Base-by-base conservation (phyloP, 2,329 filamentous ascomycete species). In the Thermothelomyces thermophilus region DNA sequence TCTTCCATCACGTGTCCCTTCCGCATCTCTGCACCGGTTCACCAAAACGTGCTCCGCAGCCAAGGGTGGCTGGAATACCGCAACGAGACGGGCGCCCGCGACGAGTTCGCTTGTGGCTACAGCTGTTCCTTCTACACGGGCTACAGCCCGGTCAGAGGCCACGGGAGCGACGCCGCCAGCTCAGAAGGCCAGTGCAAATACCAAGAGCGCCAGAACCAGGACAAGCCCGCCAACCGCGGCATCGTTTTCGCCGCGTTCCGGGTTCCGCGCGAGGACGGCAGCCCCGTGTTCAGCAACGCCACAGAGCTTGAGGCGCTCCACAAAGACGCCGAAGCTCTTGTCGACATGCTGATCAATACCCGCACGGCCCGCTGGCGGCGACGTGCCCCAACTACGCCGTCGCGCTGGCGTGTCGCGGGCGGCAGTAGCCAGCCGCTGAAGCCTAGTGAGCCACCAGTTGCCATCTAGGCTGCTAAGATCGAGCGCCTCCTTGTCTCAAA, bases 221-320 rank as follows among this genome's bases (percentile, higher is more conserved):
- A 33, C 30, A 39, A 37, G 10, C 36, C 36, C 0, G 31, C 51
- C 33, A 72, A 78, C 56, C 69, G 74, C 28, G 77, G 76, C 40
- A 74, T 80, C 50, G 72, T 80, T 5, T 80, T 80, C 48, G 76
- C 76, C 1, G 77, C 75, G 0, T 80, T 79, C 56, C 69, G 75
- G 19, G 73, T 73, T 53, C 73, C 74, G 14, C 65, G 67, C 36
- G 61, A 60, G 7, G 70, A 69, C 20, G 66, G 66, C 14, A 62
- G 60, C 26, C 64, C 66, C 35, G 60, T 66, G 11, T 64, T 63
- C 11, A 67, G 67, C 41, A 64, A 62, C 49, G 60, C 65, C 10
- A 64, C 64, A 7, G 73, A 77, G 56, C 69, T 80, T 2, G 68
- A 68, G 8, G 66, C 66, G 16, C 64, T 80, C 8, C 65, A 73